These are phyloP conservation scores for Rhizopogon vesiculosus DNA, from an alignment of 768 basidiomycete genomes.

Conservation along the genomic window DNA sequence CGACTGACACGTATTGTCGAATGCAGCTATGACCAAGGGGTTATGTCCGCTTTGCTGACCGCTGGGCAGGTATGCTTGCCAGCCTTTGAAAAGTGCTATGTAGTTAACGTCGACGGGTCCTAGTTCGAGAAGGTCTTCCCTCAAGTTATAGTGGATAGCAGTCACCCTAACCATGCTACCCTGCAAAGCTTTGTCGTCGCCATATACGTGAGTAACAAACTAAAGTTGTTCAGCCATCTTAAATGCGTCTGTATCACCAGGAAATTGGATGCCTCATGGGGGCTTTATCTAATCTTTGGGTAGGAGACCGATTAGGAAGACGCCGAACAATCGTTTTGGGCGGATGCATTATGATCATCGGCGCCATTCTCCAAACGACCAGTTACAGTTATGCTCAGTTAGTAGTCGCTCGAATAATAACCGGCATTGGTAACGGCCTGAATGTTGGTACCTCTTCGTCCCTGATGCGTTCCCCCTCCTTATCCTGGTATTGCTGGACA, in stretches of 20 bases:
- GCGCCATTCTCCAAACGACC: conserved; percentile 55
- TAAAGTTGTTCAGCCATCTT: neutral
- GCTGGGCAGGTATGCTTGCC: conserved; percentile 37
- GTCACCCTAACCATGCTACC: conserved; percentile 41
- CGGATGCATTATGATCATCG: conserved; percentile 55
- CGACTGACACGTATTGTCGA: neutral
- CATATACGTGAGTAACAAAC: conserved; percentile 43
- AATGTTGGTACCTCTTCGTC: conserved; percentile 33
- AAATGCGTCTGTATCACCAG: conserved; percentile 23
- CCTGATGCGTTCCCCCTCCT: neutral
- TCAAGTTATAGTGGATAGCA: conserved; percentile 39
- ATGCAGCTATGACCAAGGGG: conserved; percentile 61
- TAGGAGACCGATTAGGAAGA: conserved; percentile 57
- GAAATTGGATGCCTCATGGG: conserved; percentile 64
- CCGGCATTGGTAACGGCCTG: conserved; percentile 63
- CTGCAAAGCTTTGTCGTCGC: conserved; percentile 58
- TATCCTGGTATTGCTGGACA: conserved; percentile 14
- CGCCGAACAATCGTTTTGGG: conserved; percentile 55
- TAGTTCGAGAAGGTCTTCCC: conserved; percentile 59
- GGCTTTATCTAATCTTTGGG: conserved; percentile 56
- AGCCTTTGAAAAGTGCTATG: neutral
- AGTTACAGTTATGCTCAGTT: conserved; percentile 58
- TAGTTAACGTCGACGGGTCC: neutral
- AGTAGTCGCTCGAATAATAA: conserved; percentile 55
- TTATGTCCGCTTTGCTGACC: conserved; percentile 63